These are phyloP conservation scores for Neltuma alba DNA, from an alignment of 306 rosid genomes.

Conservation along the genomic window DNA sequence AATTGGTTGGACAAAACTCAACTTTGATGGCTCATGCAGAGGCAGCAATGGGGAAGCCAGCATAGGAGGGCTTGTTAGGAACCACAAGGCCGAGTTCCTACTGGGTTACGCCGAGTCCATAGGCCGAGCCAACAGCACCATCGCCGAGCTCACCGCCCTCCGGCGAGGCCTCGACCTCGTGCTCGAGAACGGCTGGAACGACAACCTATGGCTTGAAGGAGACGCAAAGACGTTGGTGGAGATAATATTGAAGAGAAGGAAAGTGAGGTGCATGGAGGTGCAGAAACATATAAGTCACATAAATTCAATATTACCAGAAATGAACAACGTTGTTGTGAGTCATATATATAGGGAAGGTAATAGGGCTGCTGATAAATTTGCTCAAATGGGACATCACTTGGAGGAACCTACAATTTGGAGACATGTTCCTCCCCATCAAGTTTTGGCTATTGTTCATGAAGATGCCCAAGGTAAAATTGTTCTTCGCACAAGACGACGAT, in stretches of 20 bases:
- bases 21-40: conserved; percentile 74
- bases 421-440: conserved; percentile 54
- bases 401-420: conserved; percentile 59
- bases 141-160: conserved; percentile 64
- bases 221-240: conserved; percentile 69
- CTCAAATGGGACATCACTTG: conserved; percentile 64
- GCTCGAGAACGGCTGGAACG: conserved; percentile 70
- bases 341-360: conserved; percentile 78
- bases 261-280: conserved; percentile 54
- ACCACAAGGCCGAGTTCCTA: conserved; percentile 69
- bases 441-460: conserved; percentile 48
- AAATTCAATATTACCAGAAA: conserved; percentile 46
- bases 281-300: conserved; percentile 50
- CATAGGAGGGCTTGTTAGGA: conserved; percentile 72
- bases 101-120: conserved; percentile 75
- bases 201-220: conserved; percentile 76
- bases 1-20: conserved; percentile 69
- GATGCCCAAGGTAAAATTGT: conserved; percentile 78
- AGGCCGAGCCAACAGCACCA: conserved; percentile 61
- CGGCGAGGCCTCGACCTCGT: conserved; percentile 69
- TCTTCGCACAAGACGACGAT: conserved; percentile 52
- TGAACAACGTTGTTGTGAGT: conserved; percentile 46
- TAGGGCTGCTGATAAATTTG: conserved; percentile 69
- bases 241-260: conserved; percentile 43
- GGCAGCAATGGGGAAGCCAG: conserved; percentile 50